A percentile compares a stretch with the other conserved stretches of the same genome.
phyloP scores from a whole-genome alignment of 2,329 filamentous ascomycete genomes.

The Cladorrhinum sp. region DNA sequence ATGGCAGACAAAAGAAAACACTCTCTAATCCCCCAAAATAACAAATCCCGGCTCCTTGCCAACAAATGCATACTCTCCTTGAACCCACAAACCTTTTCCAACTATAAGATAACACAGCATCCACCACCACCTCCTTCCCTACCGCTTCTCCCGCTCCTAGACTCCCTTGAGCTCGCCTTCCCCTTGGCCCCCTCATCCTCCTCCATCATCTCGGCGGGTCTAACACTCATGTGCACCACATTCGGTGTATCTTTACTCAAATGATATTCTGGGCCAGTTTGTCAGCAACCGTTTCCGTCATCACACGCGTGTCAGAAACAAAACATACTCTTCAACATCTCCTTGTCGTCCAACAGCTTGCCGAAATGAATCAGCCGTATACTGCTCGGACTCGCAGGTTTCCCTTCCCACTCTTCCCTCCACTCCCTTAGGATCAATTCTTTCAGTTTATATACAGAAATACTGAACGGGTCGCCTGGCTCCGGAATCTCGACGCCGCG shows the following conservation, averaged over 20 bases:
- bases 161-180: constrained; percentile 48
- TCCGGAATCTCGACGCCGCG: constrained; percentile 73
- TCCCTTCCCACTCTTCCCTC: constrained; percentile 86
- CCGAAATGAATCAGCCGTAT: constrained; percentile 93
- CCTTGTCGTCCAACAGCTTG: constrained; percentile 85
- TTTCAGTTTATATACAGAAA: constrained; percentile 91
- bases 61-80: neutral
- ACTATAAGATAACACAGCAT: constrained; percentile 49
- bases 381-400: constrained; percentile 79
- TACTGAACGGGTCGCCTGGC: constrained; percentile 74
- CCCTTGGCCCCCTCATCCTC: constrained; percentile 69
- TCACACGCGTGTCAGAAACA: neutral
- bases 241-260: constrained; percentile 73
- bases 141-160: constrained; percentile 40
- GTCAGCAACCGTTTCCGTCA: neutral
- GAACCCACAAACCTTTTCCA: neutral
- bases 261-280: constrained; percentile 61
- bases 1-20: too few species aligned
- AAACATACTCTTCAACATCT: constrained; percentile 71
- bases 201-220: constrained; percentile 81
- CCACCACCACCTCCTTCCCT: constrained; percentile 40
- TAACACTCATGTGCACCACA: constrained; percentile 92
- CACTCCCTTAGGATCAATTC: constrained; percentile 92
- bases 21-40: neutral
- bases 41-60: neutral